Conservation (phyloP, 1,139 yeast genomes). For the Saccharomyces hybrid region DNA sequence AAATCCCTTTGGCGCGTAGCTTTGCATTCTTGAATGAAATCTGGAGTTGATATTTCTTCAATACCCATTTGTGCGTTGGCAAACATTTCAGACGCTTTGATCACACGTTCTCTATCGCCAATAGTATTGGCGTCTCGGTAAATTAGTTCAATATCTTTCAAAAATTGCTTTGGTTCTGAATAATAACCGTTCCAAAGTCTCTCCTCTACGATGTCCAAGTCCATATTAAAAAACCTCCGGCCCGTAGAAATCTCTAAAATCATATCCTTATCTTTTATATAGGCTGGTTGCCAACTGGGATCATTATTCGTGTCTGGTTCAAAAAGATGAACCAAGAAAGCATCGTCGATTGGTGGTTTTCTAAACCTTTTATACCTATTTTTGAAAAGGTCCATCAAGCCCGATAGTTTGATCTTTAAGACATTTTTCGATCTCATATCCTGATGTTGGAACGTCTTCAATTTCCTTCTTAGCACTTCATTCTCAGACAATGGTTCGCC, state of each 20-base stretch:
- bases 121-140: conserved; percentile 65
- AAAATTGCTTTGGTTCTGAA: conserved; percentile 84
- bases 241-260: conserved; percentile 74
- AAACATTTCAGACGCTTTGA: conserved; percentile 91
- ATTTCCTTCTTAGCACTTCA: conserved; percentile 25
- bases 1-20: conserved; percentile 65
- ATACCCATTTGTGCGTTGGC: conserved; percentile 95
- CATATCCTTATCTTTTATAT: conserved; percentile 65
- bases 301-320: conserved; percentile 42
- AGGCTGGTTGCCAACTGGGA: conserved; percentile 37
- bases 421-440: conserved; percentile 81
- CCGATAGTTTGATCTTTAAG: conserved; percentile 76
- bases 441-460: conserved; percentile 51
- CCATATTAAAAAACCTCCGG: conserved; percentile 73
- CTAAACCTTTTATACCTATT: conserved; percentile 80
- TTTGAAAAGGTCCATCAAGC: conserved; percentile 83
- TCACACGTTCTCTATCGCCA: conserved; percentile 77
- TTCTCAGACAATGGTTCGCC: conserved; percentile 21
- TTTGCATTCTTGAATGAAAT: conserved; percentile 68
- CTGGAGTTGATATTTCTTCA: conserved; percentile 77
- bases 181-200: conserved; percentile 95
- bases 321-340: conserved; percentile 63
- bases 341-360: conserved; percentile 83
- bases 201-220: conserved; percentile 87
- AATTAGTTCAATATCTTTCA: conserved; percentile 78